phyloP scores from a whole-genome alignment of 139 green algal genomes.

The Prasinococcaceae sp. region DNA sequence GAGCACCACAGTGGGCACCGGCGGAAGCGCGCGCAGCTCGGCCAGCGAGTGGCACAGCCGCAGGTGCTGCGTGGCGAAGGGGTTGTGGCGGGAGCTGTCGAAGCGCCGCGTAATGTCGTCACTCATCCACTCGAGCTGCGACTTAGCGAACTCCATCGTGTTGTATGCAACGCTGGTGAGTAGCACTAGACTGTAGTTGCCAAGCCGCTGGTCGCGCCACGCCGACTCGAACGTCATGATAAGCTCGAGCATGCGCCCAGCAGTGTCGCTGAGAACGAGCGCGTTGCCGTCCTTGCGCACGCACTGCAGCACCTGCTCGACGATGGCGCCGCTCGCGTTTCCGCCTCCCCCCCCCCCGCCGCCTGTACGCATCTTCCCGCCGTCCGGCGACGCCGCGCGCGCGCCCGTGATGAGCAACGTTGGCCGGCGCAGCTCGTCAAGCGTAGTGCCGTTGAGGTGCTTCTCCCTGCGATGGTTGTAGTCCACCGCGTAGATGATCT shows the following conservation, averaged over 20 bases:
- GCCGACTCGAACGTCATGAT: slow-evolving; percentile 62
- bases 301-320: slow-evolving; percentile 14
- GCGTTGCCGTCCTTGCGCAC: slow-evolving; percentile 53
- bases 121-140: slow-evolving; percentile 73
- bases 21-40: slow-evolving; percentile 15
- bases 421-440: slow-evolving; percentile 45
- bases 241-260: slow-evolving; percentile 77
- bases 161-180: slow-evolving; percentile 44
- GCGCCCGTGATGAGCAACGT: slow-evolving; percentile 61
- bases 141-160: slow-evolving; percentile 54
- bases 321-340: neutral
- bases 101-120: slow-evolving; percentile 42
- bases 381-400: slow-evolving; percentile 14
- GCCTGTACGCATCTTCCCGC: slow-evolving; percentile 4
- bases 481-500: slow-evolving; percentile 78
- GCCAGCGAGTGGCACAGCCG: slow-evolving; percentile 22
- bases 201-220: neutral
- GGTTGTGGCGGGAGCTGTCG: slow-evolving; percentile 33
- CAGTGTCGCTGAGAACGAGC: slow-evolving; percentile 71
- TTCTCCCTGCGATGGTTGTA: slow-evolving; percentile 69
- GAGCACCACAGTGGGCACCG: slow-evolving; percentile 66
- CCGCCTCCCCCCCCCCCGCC: neutral
- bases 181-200: slow-evolving; percentile 54
- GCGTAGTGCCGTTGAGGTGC: slow-evolving; percentile 43
- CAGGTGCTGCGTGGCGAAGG: slow-evolving; percentile 23